Evolutionary conservation across 2,329 filamentous ascomycete genomes (phyloP).

Genomic region (Verticillium albo-atrum): DNA sequence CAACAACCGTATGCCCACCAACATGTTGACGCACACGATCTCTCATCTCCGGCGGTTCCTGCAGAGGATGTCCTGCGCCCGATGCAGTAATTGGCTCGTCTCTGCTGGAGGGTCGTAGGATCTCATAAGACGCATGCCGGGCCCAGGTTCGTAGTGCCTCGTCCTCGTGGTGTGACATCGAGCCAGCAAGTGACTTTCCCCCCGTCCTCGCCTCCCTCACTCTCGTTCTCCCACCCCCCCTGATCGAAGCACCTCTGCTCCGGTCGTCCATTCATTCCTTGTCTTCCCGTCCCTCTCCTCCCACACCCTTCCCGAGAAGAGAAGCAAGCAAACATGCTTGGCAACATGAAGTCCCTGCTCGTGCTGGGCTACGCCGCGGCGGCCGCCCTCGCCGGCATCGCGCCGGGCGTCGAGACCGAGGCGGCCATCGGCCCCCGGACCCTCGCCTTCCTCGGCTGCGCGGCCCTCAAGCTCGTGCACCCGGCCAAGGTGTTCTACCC

Average conservation of each 20-base stretch:
- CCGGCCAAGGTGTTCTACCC: conserved; percentile 1
- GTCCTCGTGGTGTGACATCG: neutral
- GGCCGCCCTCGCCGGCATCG: neutral
- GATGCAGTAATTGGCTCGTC: neutral
- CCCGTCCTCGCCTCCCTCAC: neutral
- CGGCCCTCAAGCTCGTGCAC: neutral
- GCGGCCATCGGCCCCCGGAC: neutral
- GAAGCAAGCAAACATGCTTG: neutral
- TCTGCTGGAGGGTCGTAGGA: neutral
- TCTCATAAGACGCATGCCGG: neutral
- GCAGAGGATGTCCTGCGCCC: neutral
- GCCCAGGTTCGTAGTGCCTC: neutral
- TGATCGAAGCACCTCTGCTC: neutral
- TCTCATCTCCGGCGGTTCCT: neutral
- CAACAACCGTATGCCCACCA: neutral
- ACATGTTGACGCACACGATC: neutral
- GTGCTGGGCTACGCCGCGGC: neutral
- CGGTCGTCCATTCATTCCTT: neutral
- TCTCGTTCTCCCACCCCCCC: neutral
- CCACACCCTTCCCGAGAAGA: neutral
- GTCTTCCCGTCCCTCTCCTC: neutral
- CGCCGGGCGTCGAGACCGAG: neutral
- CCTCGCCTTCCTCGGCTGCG: conserved; percentile 1
- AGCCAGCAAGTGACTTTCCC: neutral
- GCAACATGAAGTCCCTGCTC: neutral